Evolutionary conservation across 1,139 yeast species (phyloP).

Genomic region (Saccharomyces hybrid): DNA sequence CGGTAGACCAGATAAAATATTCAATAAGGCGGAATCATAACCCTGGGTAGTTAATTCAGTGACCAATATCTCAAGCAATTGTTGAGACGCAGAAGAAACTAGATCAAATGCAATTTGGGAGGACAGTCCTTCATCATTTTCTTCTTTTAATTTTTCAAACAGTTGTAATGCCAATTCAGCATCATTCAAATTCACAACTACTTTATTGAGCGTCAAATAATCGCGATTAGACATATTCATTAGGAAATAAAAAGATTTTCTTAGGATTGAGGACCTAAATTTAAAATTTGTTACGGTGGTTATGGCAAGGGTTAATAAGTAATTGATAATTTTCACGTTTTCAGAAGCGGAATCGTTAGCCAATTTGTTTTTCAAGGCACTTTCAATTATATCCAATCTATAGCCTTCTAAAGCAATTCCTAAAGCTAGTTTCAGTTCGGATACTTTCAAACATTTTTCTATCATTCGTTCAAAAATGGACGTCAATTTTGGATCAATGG

Average conservation of each 20-base stretch:
- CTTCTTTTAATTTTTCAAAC: constrained; percentile 47
- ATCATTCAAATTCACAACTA: constrained; percentile 84
- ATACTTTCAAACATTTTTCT: constrained; percentile 60
- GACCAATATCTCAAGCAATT: constrained; percentile 60
- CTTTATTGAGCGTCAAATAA: constrained; percentile 74
- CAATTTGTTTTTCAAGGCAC: constrained; percentile 46
- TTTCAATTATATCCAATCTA: constrained; percentile 72
- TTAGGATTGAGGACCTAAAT: constrained; percentile 60
- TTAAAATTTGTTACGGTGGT: constrained; percentile 55
- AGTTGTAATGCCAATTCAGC: constrained; percentile 57
- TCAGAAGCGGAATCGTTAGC: constrained; percentile 40
- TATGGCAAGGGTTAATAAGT: constrained; percentile 70
- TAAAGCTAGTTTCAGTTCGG: constrained; percentile 73
- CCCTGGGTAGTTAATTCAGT: constrained; percentile 39
- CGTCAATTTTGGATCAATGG: constrained; percentile 56
- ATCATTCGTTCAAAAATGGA: constrained; percentile 82
- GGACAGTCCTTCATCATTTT: constrained; percentile 45
- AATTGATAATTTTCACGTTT: constrained; percentile 55
- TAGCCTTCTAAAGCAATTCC: constrained; percentile 89
- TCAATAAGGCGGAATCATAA: constrained; percentile 47
- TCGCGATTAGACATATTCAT: constrained; percentile 57
- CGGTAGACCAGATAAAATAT: constrained; percentile 85
- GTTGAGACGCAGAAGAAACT: constrained; percentile 91
- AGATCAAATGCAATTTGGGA: constrained; percentile 94
- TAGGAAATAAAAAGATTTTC: constrained; percentile 54